phyloP scores from a whole-genome alignment of 2,329 filamentous ascomycete genomes.

The Colletotrichum scovillei region DNA sequence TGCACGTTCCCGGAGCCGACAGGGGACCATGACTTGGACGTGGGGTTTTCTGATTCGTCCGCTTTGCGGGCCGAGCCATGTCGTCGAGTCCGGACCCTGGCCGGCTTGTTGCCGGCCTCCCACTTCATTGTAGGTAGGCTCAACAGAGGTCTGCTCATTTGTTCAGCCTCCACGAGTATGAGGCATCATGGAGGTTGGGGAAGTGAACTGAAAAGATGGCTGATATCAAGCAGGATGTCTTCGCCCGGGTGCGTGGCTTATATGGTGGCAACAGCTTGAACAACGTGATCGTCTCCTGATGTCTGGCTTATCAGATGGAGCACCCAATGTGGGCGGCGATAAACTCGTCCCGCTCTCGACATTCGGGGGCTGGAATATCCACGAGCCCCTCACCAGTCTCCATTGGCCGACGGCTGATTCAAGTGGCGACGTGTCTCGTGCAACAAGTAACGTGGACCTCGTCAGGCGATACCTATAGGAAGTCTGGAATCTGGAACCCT shows the following conservation, averaged over 20 bases:
- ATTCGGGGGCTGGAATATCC: not conserved
- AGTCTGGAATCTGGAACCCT: not conserved
- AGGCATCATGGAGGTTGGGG: not conserved
- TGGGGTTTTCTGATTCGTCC: constrained; percentile 29
- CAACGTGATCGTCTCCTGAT: not conserved
- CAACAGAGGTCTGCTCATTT: not conserved
- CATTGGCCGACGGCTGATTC: not conserved
- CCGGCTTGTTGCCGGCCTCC: not conserved
- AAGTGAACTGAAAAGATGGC: not conserved
- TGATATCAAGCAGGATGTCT: not conserved
- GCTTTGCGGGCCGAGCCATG: constrained; percentile 27
- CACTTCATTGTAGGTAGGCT: not conserved
- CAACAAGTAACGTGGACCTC: not conserved
- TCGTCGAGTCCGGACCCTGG: constrained; percentile 24
- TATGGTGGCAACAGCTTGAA: not conserved
- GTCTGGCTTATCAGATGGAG: not conserved
- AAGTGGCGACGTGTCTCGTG: not conserved
- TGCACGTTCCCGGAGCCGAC: constrained; percentile 26
- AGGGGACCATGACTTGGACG: constrained; percentile 26
- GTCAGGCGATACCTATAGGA: not conserved
- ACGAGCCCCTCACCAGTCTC: not conserved
- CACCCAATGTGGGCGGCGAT: not conserved
- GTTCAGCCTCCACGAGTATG: not conserved
- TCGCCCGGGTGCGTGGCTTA: not conserved
- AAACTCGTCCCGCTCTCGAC: not conserved